Base-by-base conservation (phyloP, 2,329 filamentous ascomycete species). In the Aspergillus transmontanensis region DNA sequence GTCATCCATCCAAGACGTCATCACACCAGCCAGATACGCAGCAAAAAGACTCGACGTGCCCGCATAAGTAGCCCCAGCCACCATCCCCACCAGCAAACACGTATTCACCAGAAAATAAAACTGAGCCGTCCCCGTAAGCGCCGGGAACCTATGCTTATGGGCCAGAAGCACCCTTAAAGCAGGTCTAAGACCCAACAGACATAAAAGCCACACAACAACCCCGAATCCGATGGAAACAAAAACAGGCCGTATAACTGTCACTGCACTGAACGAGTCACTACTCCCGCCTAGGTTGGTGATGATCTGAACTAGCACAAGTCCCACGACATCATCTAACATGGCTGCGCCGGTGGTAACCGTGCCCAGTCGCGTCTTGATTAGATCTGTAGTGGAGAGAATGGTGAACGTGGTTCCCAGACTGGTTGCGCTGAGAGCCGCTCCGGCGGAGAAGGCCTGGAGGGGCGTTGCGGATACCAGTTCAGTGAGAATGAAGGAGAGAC, bases 311-410 rank as follows among this genome's bases (percentile, higher is more conserved):
- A 94, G 90, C 9, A 94, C 86, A 11, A 94, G 79, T 0, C 90
- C 91, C 1, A 91, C 85, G 0, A 94, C 88, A 76, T 95, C 91
- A 72, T 95, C 92, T 78, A 95, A 86, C 86, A 95, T 91, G 0
- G 91, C 92, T 1, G 90, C 91, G 63, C 86, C 89, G 2, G 86
- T 86, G 0, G 93, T 81, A 0, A 95, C 85, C 10, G 78, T 87
- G 61, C 79, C 92, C 0, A 89, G 73, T 2, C 86, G 78, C 10
- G 84, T 87, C 2, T 79, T 73, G n/a, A 78, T 79, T 12, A 89
- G 75, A 2, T 82, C 82, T 3, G 87, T 88, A 10, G 91, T 89
- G 0, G 84, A 85, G 0, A 90, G 76, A 4, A 90, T 83, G 0
- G 86, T 85, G 66, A 90, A 89, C 0, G 87, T 90, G 0, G 90